A percentile compares a stretch with the other conserved stretches of the same genome.
Evolutionary conservation across 1,284 basidiomycete species (phyloP).

Genomic region (Moniliella sp.): DNA sequence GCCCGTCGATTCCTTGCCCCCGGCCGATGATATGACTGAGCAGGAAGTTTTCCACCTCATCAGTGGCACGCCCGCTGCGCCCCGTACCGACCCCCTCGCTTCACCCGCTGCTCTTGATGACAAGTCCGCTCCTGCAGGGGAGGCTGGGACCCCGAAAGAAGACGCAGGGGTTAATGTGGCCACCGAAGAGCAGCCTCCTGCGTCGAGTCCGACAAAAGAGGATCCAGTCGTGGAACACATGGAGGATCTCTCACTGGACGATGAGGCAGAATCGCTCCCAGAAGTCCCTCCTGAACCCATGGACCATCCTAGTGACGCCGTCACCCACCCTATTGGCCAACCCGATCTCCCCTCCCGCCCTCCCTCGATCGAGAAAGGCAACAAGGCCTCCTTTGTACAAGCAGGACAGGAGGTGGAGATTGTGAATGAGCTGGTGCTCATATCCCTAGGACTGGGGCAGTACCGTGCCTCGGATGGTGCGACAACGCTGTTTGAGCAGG

Average conservation of each 20-base stretch:
- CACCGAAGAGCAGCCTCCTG: no score
- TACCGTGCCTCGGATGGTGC: no score
- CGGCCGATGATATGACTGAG: conserved; percentile 11
- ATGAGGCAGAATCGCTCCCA: conserved; percentile 4
- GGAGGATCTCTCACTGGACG: conserved; percentile 3
- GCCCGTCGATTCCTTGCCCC: conserved; percentile 9
- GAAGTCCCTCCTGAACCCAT: conserved; percentile 1
- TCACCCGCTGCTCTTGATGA: conserved; percentile 1
- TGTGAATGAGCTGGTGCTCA: conserved; percentile 15
- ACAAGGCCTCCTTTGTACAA: not conserved
- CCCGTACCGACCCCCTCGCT: conserved; percentile 4
- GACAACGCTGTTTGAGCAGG: no score
- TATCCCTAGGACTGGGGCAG: conserved; percentile 21
- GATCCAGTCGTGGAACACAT: conserved; percentile 7
- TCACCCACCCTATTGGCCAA: conserved; percentile 3
- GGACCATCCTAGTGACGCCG: not conserved
- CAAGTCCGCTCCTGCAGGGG: not conserved
- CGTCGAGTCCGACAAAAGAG: no score
- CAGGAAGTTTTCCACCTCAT: conserved; percentile 6
- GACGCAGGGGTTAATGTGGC: conserved; percentile 3
- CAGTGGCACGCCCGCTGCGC: conserved; percentile 8
- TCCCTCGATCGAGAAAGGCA: conserved; percentile 6
- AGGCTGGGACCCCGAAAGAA: conserved; percentile 1
- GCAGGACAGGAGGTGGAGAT: conserved; percentile 1
- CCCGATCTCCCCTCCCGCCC: conserved; percentile 5